phyloP scores from a whole-genome alignment of 148 eudicot species.

The Rhododendron griersonianum region DNA sequence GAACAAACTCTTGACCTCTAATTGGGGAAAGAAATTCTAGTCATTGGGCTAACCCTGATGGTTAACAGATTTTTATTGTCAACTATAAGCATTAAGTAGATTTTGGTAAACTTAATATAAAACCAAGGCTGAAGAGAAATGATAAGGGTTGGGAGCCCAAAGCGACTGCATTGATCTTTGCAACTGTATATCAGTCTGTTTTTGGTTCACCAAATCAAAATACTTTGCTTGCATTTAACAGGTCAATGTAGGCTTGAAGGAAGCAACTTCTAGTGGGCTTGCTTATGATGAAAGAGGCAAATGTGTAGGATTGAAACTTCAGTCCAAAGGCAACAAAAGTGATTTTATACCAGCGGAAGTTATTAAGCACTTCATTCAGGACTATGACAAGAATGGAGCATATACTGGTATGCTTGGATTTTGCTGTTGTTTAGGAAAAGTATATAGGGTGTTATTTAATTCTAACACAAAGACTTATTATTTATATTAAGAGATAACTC shows the following conservation, averaged over 20 bases:
- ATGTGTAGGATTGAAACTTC: neutral
- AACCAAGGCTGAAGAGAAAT: neutral
- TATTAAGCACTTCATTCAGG: neutral
- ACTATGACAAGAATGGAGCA: neutral
- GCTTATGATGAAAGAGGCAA: neutral
- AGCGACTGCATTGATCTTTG: neutral
- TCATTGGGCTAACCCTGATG: neutral
- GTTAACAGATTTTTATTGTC: neutral
- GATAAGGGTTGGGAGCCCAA: neutral
- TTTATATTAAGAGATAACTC: no score
- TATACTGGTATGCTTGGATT: neutral
- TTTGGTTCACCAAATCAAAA: neutral
- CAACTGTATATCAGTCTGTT: neutral
- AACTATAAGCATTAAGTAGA: neutral
- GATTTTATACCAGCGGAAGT: neutral
- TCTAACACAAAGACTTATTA: no score
- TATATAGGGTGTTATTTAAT: no score
- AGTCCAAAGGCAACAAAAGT: neutral
- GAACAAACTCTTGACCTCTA: neutral
- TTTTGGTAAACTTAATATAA: neutral
- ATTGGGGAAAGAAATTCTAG: neutral
- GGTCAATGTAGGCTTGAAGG: neutral
- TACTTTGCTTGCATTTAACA: neutral
- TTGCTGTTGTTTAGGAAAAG: neutral
- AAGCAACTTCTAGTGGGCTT: neutral